phyloP scores from a whole-genome alignment of 2,329 filamentous ascomycete species.

The Sarocladiaceae sp. region DNA sequence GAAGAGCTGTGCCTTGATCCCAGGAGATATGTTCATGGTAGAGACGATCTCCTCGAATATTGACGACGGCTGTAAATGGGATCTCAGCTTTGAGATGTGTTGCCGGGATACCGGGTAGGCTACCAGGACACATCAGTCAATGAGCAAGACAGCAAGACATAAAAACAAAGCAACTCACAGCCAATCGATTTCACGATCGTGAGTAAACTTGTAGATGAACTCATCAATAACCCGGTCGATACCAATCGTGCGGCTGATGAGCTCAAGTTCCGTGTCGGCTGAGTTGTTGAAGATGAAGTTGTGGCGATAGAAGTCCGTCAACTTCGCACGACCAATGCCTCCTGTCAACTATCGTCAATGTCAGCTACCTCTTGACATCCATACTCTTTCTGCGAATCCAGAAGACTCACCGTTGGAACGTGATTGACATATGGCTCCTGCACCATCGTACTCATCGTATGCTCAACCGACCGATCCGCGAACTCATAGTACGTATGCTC shows the following conservation, averaged over 20 bases:
- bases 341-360: constrained; percentile 46
- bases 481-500: constrained; percentile 69
- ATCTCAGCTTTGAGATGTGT: constrained; percentile 48
- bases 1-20: constrained; percentile 59
- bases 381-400: neutral
- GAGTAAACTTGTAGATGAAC: constrained; percentile 61
- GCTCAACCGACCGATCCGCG: constrained; percentile 53
- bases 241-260: constrained; percentile 65
- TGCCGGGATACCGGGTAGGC: constrained; percentile 46
- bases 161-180: constrained; percentile 44
- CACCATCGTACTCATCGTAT: constrained; percentile 79
- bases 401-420: constrained; percentile 53
- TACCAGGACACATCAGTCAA: neutral
- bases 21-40: constrained; percentile 63
- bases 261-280: constrained; percentile 57
- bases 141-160: neutral
- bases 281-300: constrained; percentile 74
- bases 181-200: constrained; percentile 60
- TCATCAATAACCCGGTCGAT: constrained; percentile 67
- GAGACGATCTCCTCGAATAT: constrained; percentile 55
- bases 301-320: constrained; percentile 63
- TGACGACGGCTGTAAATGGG: constrained; percentile 56
- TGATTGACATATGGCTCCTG: constrained; percentile 75
- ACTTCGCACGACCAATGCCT: constrained; percentile 56
- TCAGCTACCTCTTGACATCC: neutral